Evolutionary conservation across 2,329 filamentous ascomycete genomes (phyloP).

Genomic region (Colletotrichum aenigma): DNA sequence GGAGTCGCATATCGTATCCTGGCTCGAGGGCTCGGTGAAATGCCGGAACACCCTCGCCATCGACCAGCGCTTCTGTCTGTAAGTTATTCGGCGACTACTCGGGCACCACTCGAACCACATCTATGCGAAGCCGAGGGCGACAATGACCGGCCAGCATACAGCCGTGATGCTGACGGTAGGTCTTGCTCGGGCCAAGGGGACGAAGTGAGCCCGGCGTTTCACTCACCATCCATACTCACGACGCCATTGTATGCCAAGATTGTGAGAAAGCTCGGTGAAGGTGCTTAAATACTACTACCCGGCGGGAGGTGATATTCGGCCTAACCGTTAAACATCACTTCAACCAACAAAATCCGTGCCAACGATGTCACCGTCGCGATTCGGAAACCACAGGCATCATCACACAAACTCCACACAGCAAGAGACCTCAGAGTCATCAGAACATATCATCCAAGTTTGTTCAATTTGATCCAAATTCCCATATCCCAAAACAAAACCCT

Average conservation of each 20-base stretch:
- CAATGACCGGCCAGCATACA: not conserved
- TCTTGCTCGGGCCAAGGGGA: not conserved
- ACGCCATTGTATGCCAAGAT: not conserved
- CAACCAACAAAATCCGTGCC: not conserved
- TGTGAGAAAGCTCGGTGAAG: accelerated
- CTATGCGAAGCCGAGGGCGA: not conserved
- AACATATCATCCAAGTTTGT: not conserved
- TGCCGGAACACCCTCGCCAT: accelerated
- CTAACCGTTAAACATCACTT: not conserved
- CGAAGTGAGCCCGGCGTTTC: accelerated
- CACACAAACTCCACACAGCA: not conserved
- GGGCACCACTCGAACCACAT: not conserved
- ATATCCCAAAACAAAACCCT: not conserved
- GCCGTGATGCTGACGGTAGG: not conserved
- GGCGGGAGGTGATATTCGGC: not conserved
- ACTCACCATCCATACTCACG: not conserved
- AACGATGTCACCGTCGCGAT: accelerated
- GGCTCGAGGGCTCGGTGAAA: accelerated
- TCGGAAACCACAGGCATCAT: not conserved
- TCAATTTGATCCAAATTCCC: not conserved
- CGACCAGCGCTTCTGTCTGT: not conserved
- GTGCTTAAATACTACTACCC: accelerated
- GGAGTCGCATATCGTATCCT: accelerated
- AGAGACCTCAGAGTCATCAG: accelerated
- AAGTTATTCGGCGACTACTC: accelerated